These are phyloP conservation scores for Oryza longistaminata DNA, from an alignment of 176 grass and related monocot species.

Conservation along the genomic window DNA sequence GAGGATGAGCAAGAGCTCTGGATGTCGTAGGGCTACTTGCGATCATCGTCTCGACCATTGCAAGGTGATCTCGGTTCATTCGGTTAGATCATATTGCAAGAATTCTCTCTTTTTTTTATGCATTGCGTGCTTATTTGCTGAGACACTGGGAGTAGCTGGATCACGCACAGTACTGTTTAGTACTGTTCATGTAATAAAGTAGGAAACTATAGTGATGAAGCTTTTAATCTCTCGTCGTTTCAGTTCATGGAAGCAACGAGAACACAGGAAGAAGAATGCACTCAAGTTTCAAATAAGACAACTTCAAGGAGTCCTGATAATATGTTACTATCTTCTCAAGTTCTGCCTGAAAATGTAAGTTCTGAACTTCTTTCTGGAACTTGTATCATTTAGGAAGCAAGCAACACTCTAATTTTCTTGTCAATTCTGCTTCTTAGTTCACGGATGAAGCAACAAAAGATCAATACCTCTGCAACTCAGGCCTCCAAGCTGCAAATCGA, in stretches of 20 bases:
- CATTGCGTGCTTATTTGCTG: neutral
- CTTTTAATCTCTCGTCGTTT: neutral
- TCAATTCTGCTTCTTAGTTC: conserved; percentile 1
- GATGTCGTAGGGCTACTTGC: neutral
- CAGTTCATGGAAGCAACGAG: neutral
- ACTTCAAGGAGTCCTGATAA: neutral
- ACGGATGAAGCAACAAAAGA: conserved; percentile 14
- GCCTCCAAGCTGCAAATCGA: neutral
- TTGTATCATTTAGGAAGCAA: neutral
- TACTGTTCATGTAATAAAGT: neutral
- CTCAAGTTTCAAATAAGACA: neutral
- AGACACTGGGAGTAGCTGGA: neutral
- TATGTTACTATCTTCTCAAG: neutral
- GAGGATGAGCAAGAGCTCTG: neutral
- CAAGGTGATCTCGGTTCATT: conserved; percentile 25
- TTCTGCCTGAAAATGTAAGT: neutral
- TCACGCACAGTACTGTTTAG: neutral
- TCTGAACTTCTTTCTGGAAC: neutral
- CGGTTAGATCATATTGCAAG: neutral
- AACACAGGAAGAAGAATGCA: neutral
- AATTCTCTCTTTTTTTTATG: neutral
- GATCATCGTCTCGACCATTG: neutral
- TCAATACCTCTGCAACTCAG: neutral
- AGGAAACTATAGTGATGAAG: neutral
- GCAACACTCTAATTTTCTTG: neutral